phyloP scores from a whole-genome alignment of 1,284 basidiomycete species.

The Apiotrichum gracile region DNA sequence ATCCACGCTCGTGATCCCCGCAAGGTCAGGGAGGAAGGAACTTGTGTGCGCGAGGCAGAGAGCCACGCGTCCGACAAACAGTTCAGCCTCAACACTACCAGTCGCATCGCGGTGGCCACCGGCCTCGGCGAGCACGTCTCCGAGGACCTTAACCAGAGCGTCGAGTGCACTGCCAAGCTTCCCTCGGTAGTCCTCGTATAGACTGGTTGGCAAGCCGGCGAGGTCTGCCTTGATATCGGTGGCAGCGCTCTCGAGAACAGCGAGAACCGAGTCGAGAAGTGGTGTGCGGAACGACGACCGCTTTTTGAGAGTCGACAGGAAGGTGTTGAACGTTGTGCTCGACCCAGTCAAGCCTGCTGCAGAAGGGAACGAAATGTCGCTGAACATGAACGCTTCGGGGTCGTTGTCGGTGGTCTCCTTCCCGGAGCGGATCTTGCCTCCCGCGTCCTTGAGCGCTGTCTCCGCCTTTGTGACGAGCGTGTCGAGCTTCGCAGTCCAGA shows the following conservation, averaged over 20 bases:
- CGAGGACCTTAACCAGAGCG: slow-evolving; percentile 24
- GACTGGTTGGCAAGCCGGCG: slow-evolving; percentile 18
- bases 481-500: slow-evolving; percentile 39
- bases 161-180: slow-evolving; percentile 22
- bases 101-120: slow-evolving; percentile 19
- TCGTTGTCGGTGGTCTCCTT: slow-evolving; percentile 23
- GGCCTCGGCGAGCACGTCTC: slow-evolving; percentile 26
- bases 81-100: slow-evolving; percentile 30
- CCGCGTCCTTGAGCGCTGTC: slow-evolving; percentile 17
- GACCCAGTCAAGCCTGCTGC: slow-evolving; percentile 14
- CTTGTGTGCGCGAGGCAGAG: slow-evolving; percentile 32
- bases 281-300: slow-evolving; percentile 37
- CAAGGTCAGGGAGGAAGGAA: slow-evolving; percentile 28
- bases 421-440: slow-evolving; percentile 21
- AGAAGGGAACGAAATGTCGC: slow-evolving; percentile 34
- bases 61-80: slow-evolving; percentile 42
- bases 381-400: slow-evolving; percentile 37
- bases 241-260: slow-evolving; percentile 28
- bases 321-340: slow-evolving; percentile 27
- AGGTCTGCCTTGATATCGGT: slow-evolving; percentile 33
- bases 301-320: slow-evolving; percentile 33
- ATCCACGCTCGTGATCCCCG: slow-evolving; percentile 13
- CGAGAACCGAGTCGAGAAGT: slow-evolving; percentile 33
- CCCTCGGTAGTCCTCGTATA: slow-evolving; percentile 22
- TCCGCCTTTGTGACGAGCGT: slow-evolving; percentile 23